Conservation (phyloP, 2,329 filamentous ascomycete species). For the Xylariaceae sp. region DNA sequence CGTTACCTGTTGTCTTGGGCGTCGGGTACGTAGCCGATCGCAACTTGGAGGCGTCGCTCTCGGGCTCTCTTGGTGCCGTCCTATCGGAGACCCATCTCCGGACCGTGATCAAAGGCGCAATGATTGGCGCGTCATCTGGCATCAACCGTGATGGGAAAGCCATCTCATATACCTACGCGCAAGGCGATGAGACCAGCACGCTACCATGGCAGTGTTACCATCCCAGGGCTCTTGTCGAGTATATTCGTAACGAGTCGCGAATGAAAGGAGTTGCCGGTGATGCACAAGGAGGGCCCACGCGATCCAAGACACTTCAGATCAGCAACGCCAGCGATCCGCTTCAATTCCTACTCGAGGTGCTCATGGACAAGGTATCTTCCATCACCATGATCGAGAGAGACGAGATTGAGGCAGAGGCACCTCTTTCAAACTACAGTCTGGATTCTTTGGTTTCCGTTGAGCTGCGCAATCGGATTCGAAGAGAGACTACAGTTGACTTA, state of each 20-base stretch:
- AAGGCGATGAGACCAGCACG: conserved; percentile 1
- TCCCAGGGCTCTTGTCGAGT: conserved; percentile 1
- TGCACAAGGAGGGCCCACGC: not conserved
- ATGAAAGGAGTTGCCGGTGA: not conserved
- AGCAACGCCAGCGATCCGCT: conserved; percentile 1
- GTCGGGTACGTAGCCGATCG: conserved; percentile 19
- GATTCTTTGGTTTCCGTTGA: conserved; percentile 33
- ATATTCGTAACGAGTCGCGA: not conserved
- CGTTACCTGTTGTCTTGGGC: conserved; percentile 19
- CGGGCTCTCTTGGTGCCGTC: conserved; percentile 14
- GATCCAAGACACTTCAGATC: not conserved
- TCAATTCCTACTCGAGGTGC: conserved; percentile 2
- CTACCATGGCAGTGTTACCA: conserved; percentile 12
- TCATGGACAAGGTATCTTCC: conserved; percentile 13
- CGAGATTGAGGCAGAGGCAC: conserved; percentile 9
- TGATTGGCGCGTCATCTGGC: conserved; percentile 7
- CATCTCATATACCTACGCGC: conserved; percentile 4
- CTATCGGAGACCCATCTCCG: conserved; percentile 13
- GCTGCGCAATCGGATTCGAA: conserved; percentile 31
- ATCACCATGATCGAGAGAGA: conserved; percentile 18
- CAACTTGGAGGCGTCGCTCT: conserved; percentile 7
- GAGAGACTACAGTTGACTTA: conserved; percentile 24
- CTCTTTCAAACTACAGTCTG: conserved; percentile 18
- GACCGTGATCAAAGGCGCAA: conserved; percentile 13
- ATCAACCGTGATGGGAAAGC: conserved; percentile 8